Evolutionary conservation across 2,329 filamentous ascomycete species (phyloP).

Genomic region (Trichophyton rubrum): DNA sequence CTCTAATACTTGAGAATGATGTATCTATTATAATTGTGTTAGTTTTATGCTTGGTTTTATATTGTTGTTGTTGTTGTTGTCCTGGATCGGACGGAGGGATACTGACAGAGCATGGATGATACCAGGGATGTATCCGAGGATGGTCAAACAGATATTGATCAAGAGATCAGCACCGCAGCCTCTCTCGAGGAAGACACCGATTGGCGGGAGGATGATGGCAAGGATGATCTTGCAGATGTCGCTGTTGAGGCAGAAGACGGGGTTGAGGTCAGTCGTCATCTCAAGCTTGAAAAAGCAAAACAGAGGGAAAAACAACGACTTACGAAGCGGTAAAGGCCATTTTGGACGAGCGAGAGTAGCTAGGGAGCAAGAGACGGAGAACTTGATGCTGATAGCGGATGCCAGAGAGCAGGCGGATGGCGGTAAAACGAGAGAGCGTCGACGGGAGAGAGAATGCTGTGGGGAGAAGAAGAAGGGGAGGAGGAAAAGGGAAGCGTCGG

Average conservation of each 20-base stretch:
- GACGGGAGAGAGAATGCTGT: background rate
- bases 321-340: conserved; percentile 42
- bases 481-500: background rate
- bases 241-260: conserved; percentile 28
- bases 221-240: conserved; percentile 75
- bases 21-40: conserved; percentile 5
- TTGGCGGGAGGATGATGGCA: conserved; percentile 76
- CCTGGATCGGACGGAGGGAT: background rate
- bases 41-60: background rate
- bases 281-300: background rate
- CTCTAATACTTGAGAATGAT: conserved; percentile 16
- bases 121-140: conserved; percentile 63
- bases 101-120: conserved; percentile 83
- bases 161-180: conserved; percentile 76
- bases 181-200: conserved; percentile 89
- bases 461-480: background rate
- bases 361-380: background rate
- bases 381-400: background rate
- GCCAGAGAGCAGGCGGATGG: background rate
- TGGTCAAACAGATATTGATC: conserved; percentile 85
- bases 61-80: no score
- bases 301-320: conserved; percentile 19
- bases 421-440: background rate
- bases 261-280: background rate
- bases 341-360: conserved; percentile 19